Evolutionary conservation across 768 basidiomycete species (phyloP).

Genomic region (Erythrobasidium yunnanense): DNA sequence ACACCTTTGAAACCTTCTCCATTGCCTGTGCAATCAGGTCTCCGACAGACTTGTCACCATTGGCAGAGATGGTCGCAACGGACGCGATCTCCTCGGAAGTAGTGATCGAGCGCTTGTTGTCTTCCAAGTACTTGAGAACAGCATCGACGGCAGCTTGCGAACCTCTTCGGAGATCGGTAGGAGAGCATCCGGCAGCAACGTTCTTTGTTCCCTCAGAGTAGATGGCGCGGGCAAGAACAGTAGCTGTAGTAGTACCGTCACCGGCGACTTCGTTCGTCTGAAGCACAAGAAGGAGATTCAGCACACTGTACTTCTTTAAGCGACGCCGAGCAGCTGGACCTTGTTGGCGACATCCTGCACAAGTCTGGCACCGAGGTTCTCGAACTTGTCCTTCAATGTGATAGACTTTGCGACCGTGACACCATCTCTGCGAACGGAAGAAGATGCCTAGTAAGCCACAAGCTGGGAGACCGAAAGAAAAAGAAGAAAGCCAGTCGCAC

Average conservation of each 20-base stretch:
- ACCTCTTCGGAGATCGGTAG: slow-evolving; percentile 98
- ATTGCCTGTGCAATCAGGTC: slow-evolving; percentile 94
- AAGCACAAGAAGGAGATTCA: background rate
- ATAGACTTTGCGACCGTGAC: slow-evolving; percentile 96
- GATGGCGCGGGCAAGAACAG: slow-evolving; percentile 91
- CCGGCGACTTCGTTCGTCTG: slow-evolving; percentile 74
- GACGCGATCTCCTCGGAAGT: slow-evolving; percentile 89
- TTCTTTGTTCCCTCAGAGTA: slow-evolving; percentile 99
- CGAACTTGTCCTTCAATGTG: slow-evolving; percentile 84
- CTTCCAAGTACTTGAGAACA: slow-evolving; percentile 78
- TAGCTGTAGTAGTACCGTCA: slow-evolving; percentile 96
- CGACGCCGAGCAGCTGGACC: slow-evolving; percentile 45
- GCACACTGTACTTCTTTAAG: background rate
- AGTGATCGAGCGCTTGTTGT: slow-evolving; percentile 84
- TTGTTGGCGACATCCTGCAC: slow-evolving; percentile 92
- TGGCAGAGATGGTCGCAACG: slow-evolving; percentile 83
- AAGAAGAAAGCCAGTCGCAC: background rate
- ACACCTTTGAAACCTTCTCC: slow-evolving; percentile 71
- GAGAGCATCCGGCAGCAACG: slow-evolving; percentile 96
- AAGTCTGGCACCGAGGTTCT: slow-evolving; percentile 49
- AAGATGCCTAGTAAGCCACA: slow-evolving; percentile 46
- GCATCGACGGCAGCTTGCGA: slow-evolving; percentile 92
- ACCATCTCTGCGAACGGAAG: slow-evolving; percentile 96
- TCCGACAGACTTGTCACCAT: slow-evolving; percentile 76
- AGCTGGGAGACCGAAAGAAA: background rate